These are phyloP conservation scores for Trichoderma gamsii DNA, from an alignment of 495 filamentous ascomycete genomes.

Conservation along the genomic window DNA sequence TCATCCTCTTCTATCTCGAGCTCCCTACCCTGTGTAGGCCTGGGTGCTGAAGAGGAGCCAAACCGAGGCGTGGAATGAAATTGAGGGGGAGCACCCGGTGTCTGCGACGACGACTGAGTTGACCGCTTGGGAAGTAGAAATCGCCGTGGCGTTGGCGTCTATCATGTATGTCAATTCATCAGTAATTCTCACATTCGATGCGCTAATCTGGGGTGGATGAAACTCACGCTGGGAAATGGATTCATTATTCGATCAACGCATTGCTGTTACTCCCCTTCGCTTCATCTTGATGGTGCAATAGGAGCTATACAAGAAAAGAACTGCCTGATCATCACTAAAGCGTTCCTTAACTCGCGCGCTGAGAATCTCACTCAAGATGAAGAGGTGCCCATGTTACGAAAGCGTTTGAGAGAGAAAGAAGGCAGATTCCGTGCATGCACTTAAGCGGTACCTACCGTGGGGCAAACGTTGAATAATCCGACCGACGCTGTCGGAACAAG, in stretches of 20 bases:
- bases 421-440: background rate
- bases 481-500: background rate
- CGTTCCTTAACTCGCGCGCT: background rate
- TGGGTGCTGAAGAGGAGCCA: constrained; percentile 22
- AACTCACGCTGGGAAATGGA: background rate
- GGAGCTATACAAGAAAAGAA: background rate
- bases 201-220: background rate
- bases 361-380: background rate
- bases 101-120: constrained; percentile 27
- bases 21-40: background rate
- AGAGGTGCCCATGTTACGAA: background rate
- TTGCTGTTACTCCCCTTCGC: background rate
- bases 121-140: constrained; percentile 36
- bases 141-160: constrained; percentile 40
- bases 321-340: background rate
- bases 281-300: background rate
- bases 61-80: constrained; percentile 41
- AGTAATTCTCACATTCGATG: background rate
- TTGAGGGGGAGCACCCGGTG: constrained; percentile 25
- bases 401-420: background rate
- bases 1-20: constrained; percentile 17
- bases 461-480: constrained; percentile 1
- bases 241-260: background rate
- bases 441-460: background rate
- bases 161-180: background rate